A percentile compares a stretch with the other conserved stretches of the same genome.
Evolutionary conservation across 202 grass and related monocot species (phyloP).

Genomic region (Saccharum hybrid): DNA sequence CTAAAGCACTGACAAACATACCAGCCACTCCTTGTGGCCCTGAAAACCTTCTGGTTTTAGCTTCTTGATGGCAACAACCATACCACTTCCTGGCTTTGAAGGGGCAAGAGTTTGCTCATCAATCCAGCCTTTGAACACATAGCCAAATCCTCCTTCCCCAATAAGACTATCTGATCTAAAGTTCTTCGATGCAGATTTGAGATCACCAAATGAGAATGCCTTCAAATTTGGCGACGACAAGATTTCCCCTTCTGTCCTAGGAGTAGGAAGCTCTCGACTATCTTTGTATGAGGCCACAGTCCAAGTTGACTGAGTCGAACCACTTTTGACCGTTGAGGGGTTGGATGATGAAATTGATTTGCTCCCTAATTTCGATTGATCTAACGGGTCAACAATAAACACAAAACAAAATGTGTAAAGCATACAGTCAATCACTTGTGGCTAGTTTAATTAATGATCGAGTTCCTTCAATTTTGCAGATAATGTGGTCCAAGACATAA

Average conservation of each 20-base stretch:
- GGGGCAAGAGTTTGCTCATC: conserved; percentile 73
- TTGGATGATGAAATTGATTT: conserved; percentile 55
- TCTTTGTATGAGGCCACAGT: conserved; percentile 60
- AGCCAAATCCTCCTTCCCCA: conserved; percentile 89
- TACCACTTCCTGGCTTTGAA: conserved; percentile 69
- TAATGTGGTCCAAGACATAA: background rate
- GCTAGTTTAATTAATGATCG: background rate
- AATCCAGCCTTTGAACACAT: conserved; percentile 88
- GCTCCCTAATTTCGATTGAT: conserved; percentile 54
- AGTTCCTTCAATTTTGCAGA: background rate
- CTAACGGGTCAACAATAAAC: conserved; percentile 43
- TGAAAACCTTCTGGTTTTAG: conserved; percentile 85
- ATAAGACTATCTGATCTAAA: conserved; percentile 75
- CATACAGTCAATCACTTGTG: background rate
- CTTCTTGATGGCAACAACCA: conserved; percentile 82
- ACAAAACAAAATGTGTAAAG: conserved; percentile 36
- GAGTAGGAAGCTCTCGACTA: conserved; percentile 47
- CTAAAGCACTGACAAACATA: conserved; percentile 30
- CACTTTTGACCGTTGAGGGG: conserved; percentile 50
- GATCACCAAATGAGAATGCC: conserved; percentile 61
- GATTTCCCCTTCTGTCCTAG: conserved; percentile 80
- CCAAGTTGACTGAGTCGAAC: conserved; percentile 46
- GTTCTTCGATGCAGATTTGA: conserved; percentile 67
- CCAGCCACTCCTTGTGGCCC: conserved; percentile 94
- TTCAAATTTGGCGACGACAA: conserved; percentile 73